Conservation (phyloP, 257 asterid species). For the Nicotiana paniculata region DNA sequence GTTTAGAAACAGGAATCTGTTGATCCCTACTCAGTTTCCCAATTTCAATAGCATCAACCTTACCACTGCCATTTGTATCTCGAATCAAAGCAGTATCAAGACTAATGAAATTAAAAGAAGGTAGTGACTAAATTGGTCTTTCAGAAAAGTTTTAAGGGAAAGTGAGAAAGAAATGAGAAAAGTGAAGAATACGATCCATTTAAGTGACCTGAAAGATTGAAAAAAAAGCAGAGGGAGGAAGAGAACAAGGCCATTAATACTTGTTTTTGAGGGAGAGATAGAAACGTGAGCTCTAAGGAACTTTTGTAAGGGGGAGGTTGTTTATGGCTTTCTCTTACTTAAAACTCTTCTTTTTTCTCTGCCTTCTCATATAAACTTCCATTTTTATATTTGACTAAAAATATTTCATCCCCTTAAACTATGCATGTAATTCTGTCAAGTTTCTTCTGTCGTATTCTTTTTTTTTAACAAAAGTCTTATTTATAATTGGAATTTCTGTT, state of each 20-base stretch:
- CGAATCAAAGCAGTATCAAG: too few species aligned
- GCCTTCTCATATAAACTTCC: conserved; percentile 26
- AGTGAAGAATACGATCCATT: conserved; percentile 12
- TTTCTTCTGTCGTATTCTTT: background rate
- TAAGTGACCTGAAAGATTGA: conserved; percentile 11
- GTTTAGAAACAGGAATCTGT: too few species aligned
- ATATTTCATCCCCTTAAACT: conserved; percentile 31
- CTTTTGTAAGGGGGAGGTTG: conserved; percentile 8
- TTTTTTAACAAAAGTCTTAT: background rate
- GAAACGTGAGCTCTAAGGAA: conserved; percentile 51
- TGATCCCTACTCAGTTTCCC: too few species aligned
- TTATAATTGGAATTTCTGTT: conserved; percentile 4
- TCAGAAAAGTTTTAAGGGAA: conserved; percentile 7
- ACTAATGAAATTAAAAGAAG: too few species aligned
- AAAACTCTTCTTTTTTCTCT: background rate
- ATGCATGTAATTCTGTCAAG: conserved; percentile 23
- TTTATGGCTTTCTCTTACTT: conserved; percentile 15
- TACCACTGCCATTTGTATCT: too few species aligned
- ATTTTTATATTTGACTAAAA: conserved; percentile 44
- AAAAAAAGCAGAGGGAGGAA: conserved; percentile 18
- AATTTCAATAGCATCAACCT: too few species aligned
- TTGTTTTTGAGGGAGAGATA: conserved; percentile 16
- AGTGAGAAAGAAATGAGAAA: conserved; percentile 15
- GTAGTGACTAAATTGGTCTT: too few species aligned
- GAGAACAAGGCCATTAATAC: conserved; percentile 31